These are phyloP conservation scores for Eragrostis nindensis DNA, from an alignment of 176 grass and related monocot genomes.

Conservation along the genomic window DNA sequence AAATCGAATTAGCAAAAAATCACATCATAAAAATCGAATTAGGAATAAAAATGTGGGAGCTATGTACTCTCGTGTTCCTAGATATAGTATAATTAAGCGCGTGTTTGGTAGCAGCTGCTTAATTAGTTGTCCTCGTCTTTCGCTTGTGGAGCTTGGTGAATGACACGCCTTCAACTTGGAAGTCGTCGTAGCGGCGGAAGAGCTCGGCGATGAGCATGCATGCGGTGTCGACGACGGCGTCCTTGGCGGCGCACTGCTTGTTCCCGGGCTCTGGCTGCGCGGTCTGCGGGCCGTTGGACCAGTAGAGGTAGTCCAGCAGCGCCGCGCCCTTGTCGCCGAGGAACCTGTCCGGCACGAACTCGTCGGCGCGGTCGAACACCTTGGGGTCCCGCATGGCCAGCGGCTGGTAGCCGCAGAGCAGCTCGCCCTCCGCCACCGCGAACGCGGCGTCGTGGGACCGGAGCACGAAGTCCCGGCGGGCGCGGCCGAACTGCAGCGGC, in stretches of 20 bases:
- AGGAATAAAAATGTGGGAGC: no score
- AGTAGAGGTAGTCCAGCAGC: conserved; percentile 73
- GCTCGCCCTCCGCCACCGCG: conserved; percentile 60
- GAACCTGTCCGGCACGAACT: conserved; percentile 69
- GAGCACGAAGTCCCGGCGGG: conserved; percentile 70
- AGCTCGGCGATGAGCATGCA: conserved; percentile 88
- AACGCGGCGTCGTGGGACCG: conserved; percentile 54
- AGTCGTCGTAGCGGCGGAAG: conserved; percentile 75
- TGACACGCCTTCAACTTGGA: conserved; percentile 29
- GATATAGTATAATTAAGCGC: no score
- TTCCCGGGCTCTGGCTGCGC: conserved; percentile 46
- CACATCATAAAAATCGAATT: no score
- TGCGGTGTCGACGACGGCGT: conserved; percentile 73
- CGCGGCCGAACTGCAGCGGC: conserved; percentile 78
- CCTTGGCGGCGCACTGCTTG: conserved; percentile 97
- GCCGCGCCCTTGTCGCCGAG: conserved; percentile 50
- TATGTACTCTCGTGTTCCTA: no score
- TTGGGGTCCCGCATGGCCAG: conserved; percentile 73
- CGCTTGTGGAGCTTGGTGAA: conserved; percentile 70
- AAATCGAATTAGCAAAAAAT: no score
- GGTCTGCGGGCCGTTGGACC: conserved; percentile 88
- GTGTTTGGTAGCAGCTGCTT: no score
- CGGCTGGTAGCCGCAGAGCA: conserved; percentile 91
- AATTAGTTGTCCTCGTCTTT: not conserved
- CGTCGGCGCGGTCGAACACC: conserved; percentile 76